A percentile compares a stretch with the other conserved stretches of the same genome.
Conservation (phyloP, 1,284 basidiomycete genomes). For the Rhodofomes roseus region DNA sequence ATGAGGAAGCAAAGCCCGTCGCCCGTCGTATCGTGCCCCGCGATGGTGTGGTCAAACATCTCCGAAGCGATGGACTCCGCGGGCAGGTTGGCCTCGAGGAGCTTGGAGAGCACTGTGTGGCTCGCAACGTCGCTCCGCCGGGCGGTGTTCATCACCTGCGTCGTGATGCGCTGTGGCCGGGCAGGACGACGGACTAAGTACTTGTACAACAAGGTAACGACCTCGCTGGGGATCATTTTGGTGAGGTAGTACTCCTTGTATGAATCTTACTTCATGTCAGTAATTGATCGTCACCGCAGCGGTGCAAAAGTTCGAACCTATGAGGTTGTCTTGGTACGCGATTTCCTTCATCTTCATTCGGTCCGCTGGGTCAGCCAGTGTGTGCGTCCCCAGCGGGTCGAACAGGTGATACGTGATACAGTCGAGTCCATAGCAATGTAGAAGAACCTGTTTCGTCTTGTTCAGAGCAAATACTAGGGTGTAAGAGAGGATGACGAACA, state of each 20-base stretch:
- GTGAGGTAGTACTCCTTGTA: conserved; percentile 18
- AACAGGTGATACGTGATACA: conserved; percentile 21
- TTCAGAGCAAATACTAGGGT: background rate
- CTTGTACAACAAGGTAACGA: background rate
- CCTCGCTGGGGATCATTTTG: conserved; percentile 1
- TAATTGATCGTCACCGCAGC: background rate
- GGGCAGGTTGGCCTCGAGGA: conserved; percentile 8
- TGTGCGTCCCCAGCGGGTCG: conserved; percentile 16
- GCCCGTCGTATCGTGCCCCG: conserved; percentile 25
- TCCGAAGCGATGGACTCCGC: conserved; percentile 15
- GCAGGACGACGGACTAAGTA: conserved; percentile 4
- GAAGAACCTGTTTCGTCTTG: conserved; percentile 8
- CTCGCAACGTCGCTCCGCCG: conserved; percentile 8
- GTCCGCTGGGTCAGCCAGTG: conserved; percentile 10
- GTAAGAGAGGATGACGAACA: conserved; percentile 5
- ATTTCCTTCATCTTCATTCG: conserved; percentile 20
- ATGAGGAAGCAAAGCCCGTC: conserved; percentile 25
- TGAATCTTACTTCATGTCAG: background rate
- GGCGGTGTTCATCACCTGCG: conserved; percentile 12
- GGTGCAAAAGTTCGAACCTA: conserved; percentile 4
- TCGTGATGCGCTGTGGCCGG: conserved; percentile 5
- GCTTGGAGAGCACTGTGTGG: conserved; percentile 17
- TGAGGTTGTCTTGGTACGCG: conserved; percentile 14
- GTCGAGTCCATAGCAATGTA: conserved; percentile 23
- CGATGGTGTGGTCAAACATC: conserved; percentile 23